Evolutionary conservation across 1,284 basidiomycete species (phyloP), one percentile per base, ranked within the genome.

Genomic region (Neonothopanus nambi): DNA sequence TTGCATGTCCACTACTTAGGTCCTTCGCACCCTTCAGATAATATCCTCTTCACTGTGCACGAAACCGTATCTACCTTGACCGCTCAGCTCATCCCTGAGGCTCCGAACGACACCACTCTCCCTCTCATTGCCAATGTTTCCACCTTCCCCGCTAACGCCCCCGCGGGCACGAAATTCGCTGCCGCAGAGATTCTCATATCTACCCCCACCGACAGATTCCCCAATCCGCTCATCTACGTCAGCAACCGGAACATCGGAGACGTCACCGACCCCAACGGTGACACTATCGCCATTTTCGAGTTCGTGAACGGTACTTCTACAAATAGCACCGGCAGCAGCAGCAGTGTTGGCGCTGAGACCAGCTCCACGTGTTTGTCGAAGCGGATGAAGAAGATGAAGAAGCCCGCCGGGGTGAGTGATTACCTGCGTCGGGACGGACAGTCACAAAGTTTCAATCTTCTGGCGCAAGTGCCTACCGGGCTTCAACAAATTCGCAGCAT

Each of bases 401-500:
- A 21, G 39, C 30, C 9, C 13, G 30, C 13, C 15, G 48, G 36
- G 26, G 43, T 49, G 48, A 51, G 43, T 21, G 9, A 33, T 15
- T 18, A 18, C 12, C 26, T 40, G 23, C 24, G 24, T 24, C 21
- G 21, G 6, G 43, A 26, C 21, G 40, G 39, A 20, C 36, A 45
- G 53, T 40, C 53, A n/a, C 63, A 72, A 9, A 65, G 61, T 5
- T 61, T 79, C 28, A 63, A 66, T 15, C 67, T 84, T 36, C 64
- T 81, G 24, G 70, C 72, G 9, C 81, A 85, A 55, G 75, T 85
- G 17, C 79, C 75, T 61, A 85, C 83, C 0, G 80, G 81, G 17
- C 68, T 87, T 48, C 66, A 78, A 57, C 81, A 84, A 63, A 77
- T 85, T 51, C 74, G 84, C 24, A 79, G 82, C 36, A 84, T 85